Percentiles rank a stretch among this genome's conserved stretches.
Conservation (phyloP, 305 asterid species). For the Solanum hybrid region DNA sequence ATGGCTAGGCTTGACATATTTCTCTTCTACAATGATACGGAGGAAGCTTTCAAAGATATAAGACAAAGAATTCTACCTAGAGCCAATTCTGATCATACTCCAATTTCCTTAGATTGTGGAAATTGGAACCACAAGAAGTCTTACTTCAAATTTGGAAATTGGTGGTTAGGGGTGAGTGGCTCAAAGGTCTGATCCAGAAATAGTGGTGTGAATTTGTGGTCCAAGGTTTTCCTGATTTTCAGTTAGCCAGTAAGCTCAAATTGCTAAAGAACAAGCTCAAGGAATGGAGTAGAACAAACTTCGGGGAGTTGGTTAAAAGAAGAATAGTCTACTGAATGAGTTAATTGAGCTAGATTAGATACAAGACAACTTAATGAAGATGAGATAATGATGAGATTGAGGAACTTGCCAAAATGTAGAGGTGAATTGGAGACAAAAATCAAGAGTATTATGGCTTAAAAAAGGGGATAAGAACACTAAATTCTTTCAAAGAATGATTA, state of each 20-base stretch:
- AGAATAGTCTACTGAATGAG: neutral
- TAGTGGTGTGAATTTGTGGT: too few species aligned
- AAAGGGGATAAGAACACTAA: neutral
- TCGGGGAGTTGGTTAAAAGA: neutral
- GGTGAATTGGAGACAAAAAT: neutral
- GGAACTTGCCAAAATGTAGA: neutral
- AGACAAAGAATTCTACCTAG: neutral
- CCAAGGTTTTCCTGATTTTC: too few species aligned
- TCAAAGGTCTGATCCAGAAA: too few species aligned
- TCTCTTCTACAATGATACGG: neutral
- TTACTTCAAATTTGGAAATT: too few species aligned
- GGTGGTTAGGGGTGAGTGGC: too few species aligned
- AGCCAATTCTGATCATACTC: neutral
- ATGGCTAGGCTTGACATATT: neutral
- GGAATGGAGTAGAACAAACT: neutral
- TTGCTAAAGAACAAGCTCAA: too few species aligned
- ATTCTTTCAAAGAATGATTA: neutral
- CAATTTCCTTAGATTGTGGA: neutral
- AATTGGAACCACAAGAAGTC: neutral
- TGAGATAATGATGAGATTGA: neutral
- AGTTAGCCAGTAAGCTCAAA: too few species aligned
- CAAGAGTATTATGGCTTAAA: neutral
- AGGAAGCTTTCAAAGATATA: neutral
- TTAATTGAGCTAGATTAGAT: neutral
- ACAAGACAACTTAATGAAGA: neutral